These are phyloP conservation scores for Penicillium concentricum DNA, from an alignment of 2,329 filamentous ascomycete genomes.

Conservation along the genomic window DNA sequence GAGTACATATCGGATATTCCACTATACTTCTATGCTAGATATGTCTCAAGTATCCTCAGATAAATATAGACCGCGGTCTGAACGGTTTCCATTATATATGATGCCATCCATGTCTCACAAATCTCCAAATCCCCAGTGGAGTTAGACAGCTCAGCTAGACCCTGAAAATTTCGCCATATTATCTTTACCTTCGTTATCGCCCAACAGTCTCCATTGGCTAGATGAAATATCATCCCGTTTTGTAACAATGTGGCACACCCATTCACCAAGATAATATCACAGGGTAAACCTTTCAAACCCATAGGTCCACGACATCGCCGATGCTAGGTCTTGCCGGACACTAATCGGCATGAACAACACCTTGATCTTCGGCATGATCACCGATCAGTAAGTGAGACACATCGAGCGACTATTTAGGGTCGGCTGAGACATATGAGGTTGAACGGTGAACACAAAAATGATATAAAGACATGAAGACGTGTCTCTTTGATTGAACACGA, in stretches of 20 bases:
- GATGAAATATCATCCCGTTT: background rate
- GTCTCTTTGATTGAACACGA: background rate
- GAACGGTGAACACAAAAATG: background rate
- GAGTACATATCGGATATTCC: too few relatives aligned
- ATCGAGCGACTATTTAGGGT: background rate
- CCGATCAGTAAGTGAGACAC: conserved; percentile 12
- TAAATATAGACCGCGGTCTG: too few relatives aligned
- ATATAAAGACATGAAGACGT: background rate
- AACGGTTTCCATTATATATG: background rate
- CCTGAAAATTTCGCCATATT: background rate
- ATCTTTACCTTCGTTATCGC: background rate
- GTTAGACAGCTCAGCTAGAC: background rate
- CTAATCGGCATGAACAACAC: background rate
- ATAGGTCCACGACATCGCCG: background rate
- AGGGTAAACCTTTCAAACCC: background rate
- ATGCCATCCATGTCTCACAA: conserved; percentile 2
- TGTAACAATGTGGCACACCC: background rate
- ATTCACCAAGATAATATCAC: background rate
- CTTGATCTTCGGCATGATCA: background rate
- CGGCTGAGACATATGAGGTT: background rate
- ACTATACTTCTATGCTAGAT: too few relatives aligned
- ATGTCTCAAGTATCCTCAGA: too few relatives aligned
- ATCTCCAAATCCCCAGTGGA: background rate
- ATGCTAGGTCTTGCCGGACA: background rate
- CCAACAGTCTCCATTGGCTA: background rate